Base-by-base conservation (phyloP, 495 filamentous ascomycete genomes). In the Parmelia sp. region DNA sequence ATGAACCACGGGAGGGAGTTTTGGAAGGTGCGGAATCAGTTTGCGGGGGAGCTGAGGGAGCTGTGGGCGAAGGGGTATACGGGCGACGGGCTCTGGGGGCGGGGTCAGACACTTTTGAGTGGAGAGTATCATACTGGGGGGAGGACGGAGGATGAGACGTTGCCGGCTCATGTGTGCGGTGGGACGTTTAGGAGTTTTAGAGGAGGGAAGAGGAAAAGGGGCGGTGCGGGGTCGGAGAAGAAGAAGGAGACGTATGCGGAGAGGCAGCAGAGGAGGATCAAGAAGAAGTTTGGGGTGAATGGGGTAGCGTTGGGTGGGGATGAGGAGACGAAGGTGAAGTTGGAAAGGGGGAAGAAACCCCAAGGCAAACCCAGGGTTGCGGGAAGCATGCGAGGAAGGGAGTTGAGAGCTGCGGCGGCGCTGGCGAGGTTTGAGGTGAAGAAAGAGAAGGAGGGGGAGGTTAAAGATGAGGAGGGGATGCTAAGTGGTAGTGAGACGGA, bases 1-100 rank as follows among this genome's bases (percentile, higher is more conserved):
- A 93, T 93, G 90, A 92, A 92, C 69, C 90, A 93, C 66, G 84
- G 81, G 2, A 75, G 78, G 55, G 82, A 78, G 5, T 92, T 92
- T 71, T 92, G 90, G 90, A 80, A 79, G 29, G 85, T 90, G 21
- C 74, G 88, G 37, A 87, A 91, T 70, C 69, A 74, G 58, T 90
- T 85, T 70, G 84, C 88, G 15, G 77, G 74, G 36, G 80, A 89
- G 40, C 83, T 93, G 79, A 77, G 81, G 57, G 77, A 39, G 4
- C 70, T 92, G 14, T 90, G 88, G 87, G 74, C 68, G 4, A 81
- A 78, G 35, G 78, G 78, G 5, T 93, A 89, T 65, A 87, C 83
- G 0, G 90, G 90, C 0, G 90, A 93, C 62, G 90, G 90, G 0
- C 72, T 93, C 39, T 93, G 90, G 90, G 87, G 88, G 4, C 71